phyloP scores from a whole-genome alignment of 805 yeast species.

The Hanseniaspora vineae region DNA sequence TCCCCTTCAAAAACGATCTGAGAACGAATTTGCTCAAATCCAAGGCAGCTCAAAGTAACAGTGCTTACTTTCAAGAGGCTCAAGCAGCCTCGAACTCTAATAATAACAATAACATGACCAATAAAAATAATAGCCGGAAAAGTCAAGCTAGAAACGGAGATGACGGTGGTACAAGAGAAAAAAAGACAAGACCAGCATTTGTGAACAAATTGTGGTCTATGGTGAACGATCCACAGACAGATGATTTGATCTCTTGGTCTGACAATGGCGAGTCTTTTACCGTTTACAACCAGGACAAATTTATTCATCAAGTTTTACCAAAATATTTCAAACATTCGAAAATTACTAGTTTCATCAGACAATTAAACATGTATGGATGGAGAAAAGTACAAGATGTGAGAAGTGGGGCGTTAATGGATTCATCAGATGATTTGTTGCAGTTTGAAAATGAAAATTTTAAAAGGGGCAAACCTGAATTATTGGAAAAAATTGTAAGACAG shows the following conservation, averaged over 20 bases:
- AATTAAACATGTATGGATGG: conserved; percentile 98
- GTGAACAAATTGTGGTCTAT: conserved; percentile 90
- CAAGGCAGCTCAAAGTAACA: not conserved
- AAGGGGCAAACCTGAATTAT: conserved; percentile 66
- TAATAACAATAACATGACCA: not conserved
- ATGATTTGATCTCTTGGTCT: conserved; percentile 69
- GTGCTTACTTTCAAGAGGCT: no score
- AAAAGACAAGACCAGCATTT: conserved; percentile 72
- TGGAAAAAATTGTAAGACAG: conserved; percentile 78
- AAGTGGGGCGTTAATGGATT: conserved; percentile 51
- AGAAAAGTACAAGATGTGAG: conserved; percentile 92
- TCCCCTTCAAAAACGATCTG: not conserved
- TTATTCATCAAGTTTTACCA: conserved; percentile 76
- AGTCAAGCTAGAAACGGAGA: no score
- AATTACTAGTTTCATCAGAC: conserved; percentile 92
- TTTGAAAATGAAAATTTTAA: conserved; percentile 75
- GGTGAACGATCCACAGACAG: conserved; percentile 72
- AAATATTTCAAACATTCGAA: conserved; percentile 90
- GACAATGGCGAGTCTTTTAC: conserved; percentile 77
- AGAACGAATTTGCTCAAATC: not conserved
- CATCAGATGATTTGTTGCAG: conserved; percentile 73
- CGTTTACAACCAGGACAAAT: conserved; percentile 58
- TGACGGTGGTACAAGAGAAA: not conserved
- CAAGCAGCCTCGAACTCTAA: not conserved
- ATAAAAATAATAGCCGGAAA: not conserved